These are phyloP conservation scores for Chrysanthemum lavandulifolium DNA, from an alignment of 129 eudicot species.

Conservation along the genomic window DNA sequence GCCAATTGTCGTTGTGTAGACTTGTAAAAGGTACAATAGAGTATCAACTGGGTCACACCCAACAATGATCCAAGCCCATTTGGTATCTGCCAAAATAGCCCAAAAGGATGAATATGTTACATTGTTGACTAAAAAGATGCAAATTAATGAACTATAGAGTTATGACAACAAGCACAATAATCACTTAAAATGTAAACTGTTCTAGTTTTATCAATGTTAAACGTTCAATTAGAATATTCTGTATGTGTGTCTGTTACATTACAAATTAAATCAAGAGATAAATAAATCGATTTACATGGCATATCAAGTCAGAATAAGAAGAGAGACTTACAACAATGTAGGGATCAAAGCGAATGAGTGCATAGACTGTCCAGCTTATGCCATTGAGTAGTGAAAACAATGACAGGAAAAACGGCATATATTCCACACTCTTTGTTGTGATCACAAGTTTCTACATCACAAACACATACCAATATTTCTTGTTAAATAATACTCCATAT, in stretches of 20 bases:
- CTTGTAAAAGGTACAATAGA: slow-evolving; percentile 67
- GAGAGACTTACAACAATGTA: slow-evolving; percentile 54
- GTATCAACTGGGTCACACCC: slow-evolving; percentile 58
- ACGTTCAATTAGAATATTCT: too few relatives aligned
- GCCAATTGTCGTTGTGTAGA: slow-evolving; percentile 56
- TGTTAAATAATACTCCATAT: too few relatives aligned
- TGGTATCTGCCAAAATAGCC: slow-evolving; percentile 49
- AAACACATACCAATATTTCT: not conserved
- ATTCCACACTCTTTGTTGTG: slow-evolving; percentile 78
- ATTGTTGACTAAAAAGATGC: not conserved
- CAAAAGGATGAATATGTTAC: not conserved
- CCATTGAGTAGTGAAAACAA: slow-evolving; percentile 67
- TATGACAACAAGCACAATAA: too few relatives aligned
- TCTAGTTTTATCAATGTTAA: too few relatives aligned
- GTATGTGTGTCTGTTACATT: too few relatives aligned
- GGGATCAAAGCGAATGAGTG: slow-evolving; percentile 68
- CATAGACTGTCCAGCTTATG: slow-evolving; percentile 70
- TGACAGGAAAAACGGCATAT: slow-evolving; percentile 81
- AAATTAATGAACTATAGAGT: too few relatives aligned
- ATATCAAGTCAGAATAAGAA: not conserved
- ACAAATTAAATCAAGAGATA: too few relatives aligned
- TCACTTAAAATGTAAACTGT: too few relatives aligned
- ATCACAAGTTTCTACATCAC: slow-evolving; percentile 75
- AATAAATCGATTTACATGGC: too few relatives aligned
- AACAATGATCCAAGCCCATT: slow-evolving; percentile 67